Percentiles rank a stretch among this genome's conserved stretches.
Conservation (phyloP, 176 grass and related monocot genomes). For the Hsuehochloa calcarea region DNA sequence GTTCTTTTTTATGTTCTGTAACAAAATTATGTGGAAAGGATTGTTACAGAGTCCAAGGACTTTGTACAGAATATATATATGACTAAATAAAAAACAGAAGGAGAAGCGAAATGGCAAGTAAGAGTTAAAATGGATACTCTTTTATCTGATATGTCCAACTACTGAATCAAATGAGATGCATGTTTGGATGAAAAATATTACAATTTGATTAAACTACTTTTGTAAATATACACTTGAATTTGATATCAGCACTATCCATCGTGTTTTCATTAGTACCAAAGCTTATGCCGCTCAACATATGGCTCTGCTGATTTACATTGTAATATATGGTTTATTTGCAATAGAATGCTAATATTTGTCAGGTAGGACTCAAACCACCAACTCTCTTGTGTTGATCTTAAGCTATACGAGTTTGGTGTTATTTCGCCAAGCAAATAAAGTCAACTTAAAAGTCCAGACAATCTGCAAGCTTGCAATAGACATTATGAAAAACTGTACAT, state of each 20-base stretch:
- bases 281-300: no score
- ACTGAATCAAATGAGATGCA: not conserved
- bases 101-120: not conserved
- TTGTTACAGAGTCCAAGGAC: no score
- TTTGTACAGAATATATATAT: no score
- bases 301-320: slow-evolving; percentile 22
- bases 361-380: slow-evolving; percentile 19
- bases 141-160: not conserved
- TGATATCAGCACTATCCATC: no score
- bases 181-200: not conserved
- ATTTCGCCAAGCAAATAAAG: not conserved
- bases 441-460: not conserved
- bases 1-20: no score
- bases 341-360: slow-evolving; percentile 25
- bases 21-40: no score
- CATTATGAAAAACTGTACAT: not conserved
- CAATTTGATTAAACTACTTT: no score
- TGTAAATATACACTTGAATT: no score
- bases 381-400: not conserved
- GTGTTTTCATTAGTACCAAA: no score
- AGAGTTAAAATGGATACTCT: not conserved
- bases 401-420: not conserved
- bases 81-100: no score
- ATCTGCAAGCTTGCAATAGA: not conserved
- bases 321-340: slow-evolving; percentile 51